Percentiles rank a stretch among this genome's conserved stretches.
Evolutionary conservation across 106 monocot genomes (phyloP).

Genomic region (Iris macrosiphon): DNA sequence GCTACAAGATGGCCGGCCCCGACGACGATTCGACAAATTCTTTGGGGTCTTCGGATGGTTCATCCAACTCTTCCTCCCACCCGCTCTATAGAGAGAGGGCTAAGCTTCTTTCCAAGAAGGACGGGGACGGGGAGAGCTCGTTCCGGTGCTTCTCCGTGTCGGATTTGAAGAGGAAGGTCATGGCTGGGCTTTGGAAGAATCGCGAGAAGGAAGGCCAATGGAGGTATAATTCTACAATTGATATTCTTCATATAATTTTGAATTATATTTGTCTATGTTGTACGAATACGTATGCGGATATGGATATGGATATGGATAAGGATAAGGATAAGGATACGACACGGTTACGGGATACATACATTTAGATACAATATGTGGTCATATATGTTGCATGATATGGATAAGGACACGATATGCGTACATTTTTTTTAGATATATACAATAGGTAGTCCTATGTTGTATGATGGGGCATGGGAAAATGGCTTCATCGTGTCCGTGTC

Average conservation of each 20-base stretch:
- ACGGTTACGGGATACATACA: too few relatives aligned
- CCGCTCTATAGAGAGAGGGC: slow-evolving; percentile 13
- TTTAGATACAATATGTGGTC: too few relatives aligned
- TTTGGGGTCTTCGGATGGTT: slow-evolving; percentile 14
- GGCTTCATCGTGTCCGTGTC: too few relatives aligned
- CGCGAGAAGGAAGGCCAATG: slow-evolving; percentile 57
- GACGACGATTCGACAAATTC: slow-evolving; percentile 40
- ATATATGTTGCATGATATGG: too few relatives aligned
- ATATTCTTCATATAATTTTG: background rate
- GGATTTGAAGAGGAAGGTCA: slow-evolving; percentile 61
- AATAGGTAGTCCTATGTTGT: too few relatives aligned
- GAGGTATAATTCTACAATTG: slow-evolving; percentile 45
- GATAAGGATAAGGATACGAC: too few relatives aligned
- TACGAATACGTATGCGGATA: too few relatives aligned
- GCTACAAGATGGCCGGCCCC: slow-evolving; percentile 25
- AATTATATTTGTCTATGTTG: background rate
- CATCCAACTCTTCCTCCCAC: slow-evolving; percentile 12
- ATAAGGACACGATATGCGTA: too few relatives aligned
- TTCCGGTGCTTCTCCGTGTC: slow-evolving; percentile 73
- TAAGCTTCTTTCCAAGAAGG: slow-evolving; percentile 31
- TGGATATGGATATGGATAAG: too few relatives aligned
- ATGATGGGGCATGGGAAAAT: too few relatives aligned
- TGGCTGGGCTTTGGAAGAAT: slow-evolving; percentile 43
- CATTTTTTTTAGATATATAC: too few relatives aligned
- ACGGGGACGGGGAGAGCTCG: background rate